These are phyloP conservation scores for Suillus cothurnatus DNA, from an alignment of 768 basidiomycete species.

Conservation along the genomic window DNA sequence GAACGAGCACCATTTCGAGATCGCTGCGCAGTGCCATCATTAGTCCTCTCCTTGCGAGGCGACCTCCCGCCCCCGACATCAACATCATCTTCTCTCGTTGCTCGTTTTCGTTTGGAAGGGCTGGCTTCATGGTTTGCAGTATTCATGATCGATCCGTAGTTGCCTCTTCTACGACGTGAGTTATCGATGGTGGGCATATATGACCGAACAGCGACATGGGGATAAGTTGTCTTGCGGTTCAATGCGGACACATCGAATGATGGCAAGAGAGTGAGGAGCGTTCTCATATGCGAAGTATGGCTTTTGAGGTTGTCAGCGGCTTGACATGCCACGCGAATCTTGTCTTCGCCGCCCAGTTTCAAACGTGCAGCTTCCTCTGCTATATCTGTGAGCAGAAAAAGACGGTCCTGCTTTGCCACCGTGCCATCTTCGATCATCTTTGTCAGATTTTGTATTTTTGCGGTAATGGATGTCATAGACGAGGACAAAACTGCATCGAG, in stretches of 20 bases:
- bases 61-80: slow-evolving; percentile 53
- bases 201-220: slow-evolving; percentile 70
- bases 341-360: slow-evolving; percentile 96
- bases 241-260: slow-evolving; percentile 60
- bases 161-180: slow-evolving; percentile 62
- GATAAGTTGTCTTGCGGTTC: slow-evolving; percentile 68
- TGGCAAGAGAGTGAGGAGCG: slow-evolving; percentile 63
- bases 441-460: slow-evolving; percentile 76
- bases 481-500: slow-evolving; percentile 96
- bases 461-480: slow-evolving; percentile 79
- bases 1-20: slow-evolving; percentile 54
- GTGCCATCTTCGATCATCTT: slow-evolving; percentile 69
- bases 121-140: slow-evolving; percentile 55
- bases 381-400: slow-evolving; percentile 88
- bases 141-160: slow-evolving; percentile 55
- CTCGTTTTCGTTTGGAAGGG: slow-evolving; percentile 66
- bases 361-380: slow-evolving; percentile 91
- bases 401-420: slow-evolving; percentile 67
- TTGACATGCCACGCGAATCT: slow-evolving; percentile 91
- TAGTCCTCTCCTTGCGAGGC: slow-evolving; percentile 62
- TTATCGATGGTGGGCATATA: slow-evolving; percentile 72
- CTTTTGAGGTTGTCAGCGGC: slow-evolving; percentile 85
- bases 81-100: slow-evolving; percentile 62
- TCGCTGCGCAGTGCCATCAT: slow-evolving; percentile 45
- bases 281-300: slow-evolving; percentile 61